Base-by-base conservation (phyloP, 495 filamentous ascomycete genomes). In the Neurospora pannonica region DNA sequence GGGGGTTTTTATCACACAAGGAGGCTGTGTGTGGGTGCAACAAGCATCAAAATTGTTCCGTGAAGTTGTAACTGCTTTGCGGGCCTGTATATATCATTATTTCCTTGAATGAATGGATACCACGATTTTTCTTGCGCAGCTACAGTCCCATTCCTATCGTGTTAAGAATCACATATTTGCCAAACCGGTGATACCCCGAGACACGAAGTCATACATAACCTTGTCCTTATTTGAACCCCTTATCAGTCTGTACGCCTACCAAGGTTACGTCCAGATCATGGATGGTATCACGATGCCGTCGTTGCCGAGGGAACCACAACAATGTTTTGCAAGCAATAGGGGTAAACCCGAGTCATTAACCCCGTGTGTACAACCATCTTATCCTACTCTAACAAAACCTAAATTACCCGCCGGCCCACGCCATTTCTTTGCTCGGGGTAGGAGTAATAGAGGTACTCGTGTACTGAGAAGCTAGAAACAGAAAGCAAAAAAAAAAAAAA, bases 1-100 rank as follows among this genome's bases (percentile, higher is more conserved):
- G 17, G 37, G 34, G 42, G 28, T 15, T 72, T 15, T 60, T 71
- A 46, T 72, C 62, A 70, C 40, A 67, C 54, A 67, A 19, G 13
- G 54, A 62, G 28, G 54, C 31, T 19, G 54, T 34, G 54, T 67
- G 28, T 67, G 5, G 54, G 54, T 67, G 54, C 28, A 36, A 67
- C 54, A 67, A 67, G 54, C 28, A 67, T 28, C 28, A 34, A 34
- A 19, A 34, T 17, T 67, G 28, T 62, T 62, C 28, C 54, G 15
- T 67, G 28, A 67, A 34, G 54, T 46, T 46, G 24, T 34, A 67
- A 43, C 71, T 60, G 34, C 37, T 24, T 15, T 71, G 73, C 73
- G 42, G 74, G 77, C 54, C 73, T 79, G 77, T 79, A 79, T 40
- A 79, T 79, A 79, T 74, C 54, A 67, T 67, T 67, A 67, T 34